These are phyloP conservation scores for Pyrus bretschneideri DNA, from an alignment of 306 rosid species.

Conservation along the genomic window DNA sequence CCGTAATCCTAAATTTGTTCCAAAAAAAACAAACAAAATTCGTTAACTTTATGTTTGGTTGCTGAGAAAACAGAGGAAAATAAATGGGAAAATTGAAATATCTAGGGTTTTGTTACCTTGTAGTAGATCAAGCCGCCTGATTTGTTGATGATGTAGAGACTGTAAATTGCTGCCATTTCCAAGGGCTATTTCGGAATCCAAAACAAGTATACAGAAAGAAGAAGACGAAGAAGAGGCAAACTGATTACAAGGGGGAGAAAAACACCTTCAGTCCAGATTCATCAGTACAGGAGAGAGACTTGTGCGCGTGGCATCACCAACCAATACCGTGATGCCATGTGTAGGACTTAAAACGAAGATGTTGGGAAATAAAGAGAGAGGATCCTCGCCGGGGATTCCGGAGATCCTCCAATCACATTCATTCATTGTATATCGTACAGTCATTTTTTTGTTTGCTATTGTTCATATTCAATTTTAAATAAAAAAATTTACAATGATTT, in stretches of 20 bases:
- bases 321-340: too few species aligned
- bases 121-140: slow-evolving; percentile 90
- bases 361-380: too few species aligned
- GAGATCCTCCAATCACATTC: too few species aligned
- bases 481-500: too few species aligned
- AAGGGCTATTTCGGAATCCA: slow-evolving; percentile 19
- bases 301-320: too few species aligned
- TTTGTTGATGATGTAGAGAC: slow-evolving; percentile 88
- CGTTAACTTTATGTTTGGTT: neutral
- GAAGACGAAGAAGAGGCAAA: neutral
- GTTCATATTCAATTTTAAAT: too few species aligned
- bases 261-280: neutral
- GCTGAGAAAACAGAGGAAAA: neutral
- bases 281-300: neutral
- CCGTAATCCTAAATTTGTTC: slow-evolving; percentile 57
- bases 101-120: slow-evolving; percentile 39
- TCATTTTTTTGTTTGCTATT: too few species aligned
- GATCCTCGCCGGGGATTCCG: too few species aligned
- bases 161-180: slow-evolving; percentile 81
- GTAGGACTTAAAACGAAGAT: too few species aligned
- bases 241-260: neutral
- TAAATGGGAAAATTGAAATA: neutral
- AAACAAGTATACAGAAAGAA: neutral
- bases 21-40: neutral
- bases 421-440: too few species aligned